Conservation (phyloP, 306 rosid genomes). For the Mucuna pruriens region DNA sequence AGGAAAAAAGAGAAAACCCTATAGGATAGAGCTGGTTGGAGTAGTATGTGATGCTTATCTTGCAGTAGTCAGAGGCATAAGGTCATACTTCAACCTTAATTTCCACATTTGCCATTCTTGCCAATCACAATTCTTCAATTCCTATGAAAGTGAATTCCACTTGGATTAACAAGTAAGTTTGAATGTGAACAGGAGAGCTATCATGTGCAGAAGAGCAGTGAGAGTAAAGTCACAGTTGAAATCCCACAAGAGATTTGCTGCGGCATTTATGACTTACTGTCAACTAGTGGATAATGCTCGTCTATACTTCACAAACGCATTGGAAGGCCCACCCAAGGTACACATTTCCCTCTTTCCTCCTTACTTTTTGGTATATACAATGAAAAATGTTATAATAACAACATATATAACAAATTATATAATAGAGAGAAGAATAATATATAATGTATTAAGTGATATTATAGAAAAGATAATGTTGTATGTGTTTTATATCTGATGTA, state of each 20-base stretch:
- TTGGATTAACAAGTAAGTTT: slow-evolving; percentile 13
- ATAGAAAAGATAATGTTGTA: too few relatives aligned
- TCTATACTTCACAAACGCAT: slow-evolving; percentile 79
- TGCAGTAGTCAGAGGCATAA: slow-evolving; percentile 86
- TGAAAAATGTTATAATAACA: too few relatives aligned
- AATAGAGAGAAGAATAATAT: too few relatives aligned
- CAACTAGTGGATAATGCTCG: slow-evolving; percentile 83
- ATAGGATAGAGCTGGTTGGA: slow-evolving; percentile 96
- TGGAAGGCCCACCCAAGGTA: slow-evolving; percentile 95
- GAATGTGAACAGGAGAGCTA: slow-evolving; percentile 78
- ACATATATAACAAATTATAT: too few relatives aligned
- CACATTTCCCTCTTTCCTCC: slow-evolving; percentile 22
- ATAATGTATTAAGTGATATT: too few relatives aligned
- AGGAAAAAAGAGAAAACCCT: slow-evolving; percentile 88
- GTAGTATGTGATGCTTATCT: slow-evolving; percentile 96
- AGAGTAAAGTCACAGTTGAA: slow-evolving; percentile 77
- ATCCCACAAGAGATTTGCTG: slow-evolving; percentile 94
- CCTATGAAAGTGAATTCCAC: not conserved
- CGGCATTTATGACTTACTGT: slow-evolving; percentile 76
- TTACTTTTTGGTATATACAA: not conserved
- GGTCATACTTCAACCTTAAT: slow-evolving; percentile 48
- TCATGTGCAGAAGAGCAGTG: slow-evolving; percentile 84
- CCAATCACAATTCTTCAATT: slow-evolving; percentile 11
- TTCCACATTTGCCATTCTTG: slow-evolving; percentile 10
- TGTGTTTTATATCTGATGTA: too few relatives aligned